Conservation (phyloP, 2,329 filamentous ascomycete species). For the Fusarium transvaalense region DNA sequence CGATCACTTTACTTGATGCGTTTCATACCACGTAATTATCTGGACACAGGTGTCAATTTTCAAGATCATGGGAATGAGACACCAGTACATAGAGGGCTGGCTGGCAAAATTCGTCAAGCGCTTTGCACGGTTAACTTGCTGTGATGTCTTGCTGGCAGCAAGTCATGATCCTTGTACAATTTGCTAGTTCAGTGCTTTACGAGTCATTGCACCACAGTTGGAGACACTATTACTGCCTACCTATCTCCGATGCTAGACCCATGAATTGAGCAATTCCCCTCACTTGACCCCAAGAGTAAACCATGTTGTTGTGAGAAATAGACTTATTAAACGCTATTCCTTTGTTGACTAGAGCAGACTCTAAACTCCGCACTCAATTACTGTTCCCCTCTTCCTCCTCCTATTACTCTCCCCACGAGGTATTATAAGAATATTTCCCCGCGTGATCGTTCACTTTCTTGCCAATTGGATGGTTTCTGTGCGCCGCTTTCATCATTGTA, state of each 20-base stretch:
- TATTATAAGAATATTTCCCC: neutral
- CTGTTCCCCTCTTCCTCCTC: neutral
- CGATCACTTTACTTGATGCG: neutral
- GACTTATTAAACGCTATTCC: neutral
- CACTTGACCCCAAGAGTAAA: neutral
- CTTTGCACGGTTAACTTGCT: slow-evolving; percentile 3
- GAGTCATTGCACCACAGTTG: neutral
- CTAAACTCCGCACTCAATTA: neutral
- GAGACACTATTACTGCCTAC: neutral
- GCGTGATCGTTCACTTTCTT: neutral
- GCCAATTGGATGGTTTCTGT: neutral
- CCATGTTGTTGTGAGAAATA: neutral
- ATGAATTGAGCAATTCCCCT: neutral
- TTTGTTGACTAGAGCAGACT: neutral
- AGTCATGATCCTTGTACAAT: neutral
- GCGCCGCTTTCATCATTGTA: slow-evolving; percentile 19
- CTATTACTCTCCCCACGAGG: neutral
- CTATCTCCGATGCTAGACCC: neutral
- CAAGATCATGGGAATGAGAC: accelerated
- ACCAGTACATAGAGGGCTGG: neutral
- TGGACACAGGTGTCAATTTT: accelerated
- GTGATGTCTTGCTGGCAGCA: neutral
- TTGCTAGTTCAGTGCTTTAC: neutral
- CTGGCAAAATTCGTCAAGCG: neutral
- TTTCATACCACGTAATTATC: neutral